Base-by-base conservation (phyloP, 1,139 yeast species). In the Sugiyamaella japonica region DNA sequence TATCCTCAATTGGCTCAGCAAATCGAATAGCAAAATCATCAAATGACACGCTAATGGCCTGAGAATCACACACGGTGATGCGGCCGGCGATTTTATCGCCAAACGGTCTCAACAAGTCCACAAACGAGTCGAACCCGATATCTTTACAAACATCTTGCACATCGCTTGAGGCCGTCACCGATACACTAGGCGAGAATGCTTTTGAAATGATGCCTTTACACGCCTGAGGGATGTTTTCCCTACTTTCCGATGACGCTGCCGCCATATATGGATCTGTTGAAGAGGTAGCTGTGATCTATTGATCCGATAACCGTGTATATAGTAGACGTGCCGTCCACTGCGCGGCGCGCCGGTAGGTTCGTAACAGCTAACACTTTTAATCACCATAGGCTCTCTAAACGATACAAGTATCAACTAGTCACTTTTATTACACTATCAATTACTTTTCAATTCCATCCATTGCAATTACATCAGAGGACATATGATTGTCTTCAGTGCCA, bases 161-260 rank as follows among this genome's bases (percentile, higher is more conserved):
- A 58, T 75, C 77, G 39, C 67, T 74, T 0, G 88, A 77, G 4
- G 84, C 74, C 25, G 77, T 77, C 7, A 84, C 75, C 1, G 86
- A 76, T 15, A 85, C 73, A 44, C 78, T 71, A 13, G 91, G 91
- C 28, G 84, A 78, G 58, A 79, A 79, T 10, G 84, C 76, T 58
- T 77, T 62, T 9, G 70, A 43, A 50, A 56, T 50, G 66, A 71
- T 46, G 59, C 47, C 38, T 29, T 56, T 60, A 56, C 63, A 61
- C 32, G 53, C 54, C 40, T 50, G 48, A 17, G 60, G 53, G 29
- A 36, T 50, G 15, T 28, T 31, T 8, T 28, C 23, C 31, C 13
- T 23, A 12, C 47, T n/a, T 12, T 40, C 47, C 10, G 15, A 43
- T 29, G 47, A 31, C 12, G 37, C 29, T 23, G 16, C 40, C 12